Base-by-base conservation (phyloP, 306 rosid species). In the Leucaena leucocephala region DNA sequence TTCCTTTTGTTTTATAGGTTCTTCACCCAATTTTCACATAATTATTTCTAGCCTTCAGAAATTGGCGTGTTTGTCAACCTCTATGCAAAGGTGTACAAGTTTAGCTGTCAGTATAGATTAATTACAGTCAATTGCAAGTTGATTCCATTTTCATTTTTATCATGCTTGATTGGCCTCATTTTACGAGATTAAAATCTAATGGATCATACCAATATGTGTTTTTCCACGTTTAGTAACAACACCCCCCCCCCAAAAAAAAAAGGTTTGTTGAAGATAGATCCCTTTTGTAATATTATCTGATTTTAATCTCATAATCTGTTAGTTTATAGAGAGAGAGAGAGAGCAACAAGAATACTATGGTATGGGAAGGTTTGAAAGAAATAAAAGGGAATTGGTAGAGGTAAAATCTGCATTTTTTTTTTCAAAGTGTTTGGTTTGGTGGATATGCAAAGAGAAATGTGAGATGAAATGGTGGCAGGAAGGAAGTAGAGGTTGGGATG, bases 1-100 rank as follows among this genome's bases (percentile, higher is more conserved):
- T 85, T 65, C 12, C 38, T 71, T 65, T 46, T 44, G 27, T 67
- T 40, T 49, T 50, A 33, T 69, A 77, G 87, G 70, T 50, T 76
- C 77, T 73, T 77, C 62, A 69, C 81, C 66, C 81, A 77, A 77
- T 57, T 78, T 86, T 86, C 82, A 80, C 71, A 71, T 33, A 46
- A 77, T 69, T 77, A 80, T 65, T 69, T 11, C 61, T 33, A 34
- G 76, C 76, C 44, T 6, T 45, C 36, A 73, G 79, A 19, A 17
- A 58, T 44, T 73, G 87, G 68, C 78, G 57, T 64, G 64, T 68
- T 77, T 78, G 34, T 38, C 52, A 72, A 48, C 68, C 21, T 64
- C 35, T 58, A 54, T 77, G 69, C 84, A 61, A 69, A 72, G 71
- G 73, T 74, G 87, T 74, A 76, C 71, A 68, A 72, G 22, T 77